Percentiles rank a stretch among this genome's conserved stretches.
Conservation (phyloP, 2,329 filamentous ascomycete genomes). For the Aspergillus phoenicis region DNA sequence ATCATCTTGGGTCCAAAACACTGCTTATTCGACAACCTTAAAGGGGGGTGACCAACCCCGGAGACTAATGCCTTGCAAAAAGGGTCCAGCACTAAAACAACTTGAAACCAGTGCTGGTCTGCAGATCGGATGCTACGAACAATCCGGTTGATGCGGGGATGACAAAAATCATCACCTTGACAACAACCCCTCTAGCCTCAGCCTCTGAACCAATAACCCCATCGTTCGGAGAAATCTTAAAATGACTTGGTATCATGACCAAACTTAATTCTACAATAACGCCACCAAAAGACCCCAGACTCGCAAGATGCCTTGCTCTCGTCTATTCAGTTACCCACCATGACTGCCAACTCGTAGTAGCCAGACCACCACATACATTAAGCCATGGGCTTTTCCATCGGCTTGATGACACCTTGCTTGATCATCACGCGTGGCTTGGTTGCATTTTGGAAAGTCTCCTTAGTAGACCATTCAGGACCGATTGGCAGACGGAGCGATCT, state of each 20-base stretch:
- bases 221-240: background rate
- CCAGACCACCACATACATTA: slow-evolving; percentile 30
- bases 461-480: slow-evolving; percentile 95
- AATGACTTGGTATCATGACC: slow-evolving; percentile 17
- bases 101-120: background rate
- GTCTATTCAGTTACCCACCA: background rate
- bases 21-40: slow-evolving; percentile 8
- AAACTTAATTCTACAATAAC: slow-evolving; percentile 6
- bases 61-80: background rate
- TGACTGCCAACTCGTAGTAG: slow-evolving; percentile 11
- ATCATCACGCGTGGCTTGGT: slow-evolving; percentile 88
- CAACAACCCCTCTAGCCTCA: background rate
- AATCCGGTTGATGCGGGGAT: background rate
- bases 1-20: slow-evolving; percentile 16
- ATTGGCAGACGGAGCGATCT: slow-evolving; percentile 81
- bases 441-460: slow-evolving; percentile 84
- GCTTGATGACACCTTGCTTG: slow-evolving; percentile 86
- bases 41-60: slow-evolving; percentile 8
- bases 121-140: background rate
- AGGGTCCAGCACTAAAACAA: background rate
- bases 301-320: background rate
- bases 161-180: background rate
- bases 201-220: background rate
- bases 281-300: background rate
- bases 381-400: slow-evolving; percentile 76